Base-by-base conservation (phyloP, 345 rosid genomes). In the Euphorbia pulcherrima region DNA sequence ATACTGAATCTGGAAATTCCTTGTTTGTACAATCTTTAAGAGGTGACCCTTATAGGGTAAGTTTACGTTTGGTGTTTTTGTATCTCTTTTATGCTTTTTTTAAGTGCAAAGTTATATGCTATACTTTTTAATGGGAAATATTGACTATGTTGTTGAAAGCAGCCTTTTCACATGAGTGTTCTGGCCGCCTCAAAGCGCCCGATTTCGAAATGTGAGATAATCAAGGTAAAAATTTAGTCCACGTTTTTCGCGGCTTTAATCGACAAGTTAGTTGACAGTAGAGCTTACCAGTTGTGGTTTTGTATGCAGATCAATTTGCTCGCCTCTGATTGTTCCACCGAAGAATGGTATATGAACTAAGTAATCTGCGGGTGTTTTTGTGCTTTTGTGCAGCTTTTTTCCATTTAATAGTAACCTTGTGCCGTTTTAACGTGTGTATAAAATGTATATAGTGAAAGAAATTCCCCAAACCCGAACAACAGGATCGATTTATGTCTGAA, bases 41-140 rank as follows among this genome's bases (percentile, higher is more conserved):
- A 71, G 86, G 86, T 33, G 86, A 85, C 68, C 86, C 86, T 51
- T 83, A 69, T 75, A 75, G 86, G 79, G 89, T 83, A 72, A 79
- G 85, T 59, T 67, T 52, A 13, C 57, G 9, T 16, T 58, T 58
- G 7, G 0, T 8, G 10, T 8, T 58, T 58, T 30, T 58, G 18
- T 4, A 2, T 16, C 33, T 13, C 11, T 5, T 5, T 39, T 11
- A 1, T 62, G 9, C 13, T 12, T 62, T 5, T 26, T 51, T 21
- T 39, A 24, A 41, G 37, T 61, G n/a, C 28, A 20, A 37, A 8
- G 39, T n/a, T 16, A 62, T 23, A 20, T 23, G 27, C n/a, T n/a
- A n/a, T n/a, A n/a, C n/a, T n/a, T n/a, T 16, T 29, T 33, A 14
- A 14, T 35, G 11, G 63, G 16, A 60, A 3, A 23, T 24, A 41